Percentiles rank a stretch among this genome's conserved stretches.
Evolutionary conservation across 2,329 filamentous ascomycete species (phyloP).

Genomic region (Microascus cirrosus): DNA sequence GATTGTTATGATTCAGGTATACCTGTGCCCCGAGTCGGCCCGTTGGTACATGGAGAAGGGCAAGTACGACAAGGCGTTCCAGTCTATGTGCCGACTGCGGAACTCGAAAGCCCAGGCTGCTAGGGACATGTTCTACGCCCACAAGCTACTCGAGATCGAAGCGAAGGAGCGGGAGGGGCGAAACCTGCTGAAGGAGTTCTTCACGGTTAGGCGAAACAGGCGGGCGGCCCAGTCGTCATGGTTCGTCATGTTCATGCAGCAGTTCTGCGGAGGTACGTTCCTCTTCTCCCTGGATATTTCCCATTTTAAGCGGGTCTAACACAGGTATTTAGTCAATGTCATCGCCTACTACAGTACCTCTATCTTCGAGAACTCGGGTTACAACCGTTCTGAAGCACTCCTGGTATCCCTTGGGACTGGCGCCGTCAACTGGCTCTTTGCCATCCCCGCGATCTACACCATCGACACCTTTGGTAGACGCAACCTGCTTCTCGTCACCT

Average conservation of each 20-base stretch:
- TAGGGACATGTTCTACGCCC: conserved; percentile 38
- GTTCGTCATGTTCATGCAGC: conserved; percentile 22
- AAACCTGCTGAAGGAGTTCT: conserved; percentile 22
- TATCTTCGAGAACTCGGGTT: conserved; percentile 26
- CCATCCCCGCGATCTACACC: conserved; percentile 45
- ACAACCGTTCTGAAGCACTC: conserved; percentile 27
- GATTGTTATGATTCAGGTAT: conserved; percentile 38
- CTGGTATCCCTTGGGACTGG: conserved; percentile 46
- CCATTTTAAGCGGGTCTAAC: background rate
- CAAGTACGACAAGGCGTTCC: conserved; percentile 29
- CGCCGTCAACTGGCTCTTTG: conserved; percentile 45
- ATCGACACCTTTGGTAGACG: conserved; percentile 48
- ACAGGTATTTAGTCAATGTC: conserved; percentile 31
- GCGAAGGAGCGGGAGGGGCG: conserved; percentile 14
- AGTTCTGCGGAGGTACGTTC: conserved; percentile 17
- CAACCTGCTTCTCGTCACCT: conserved; percentile 43
- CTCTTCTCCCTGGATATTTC: conserved; percentile 8
- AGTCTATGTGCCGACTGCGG: conserved; percentile 31
- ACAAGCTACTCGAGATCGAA: conserved; percentile 23
- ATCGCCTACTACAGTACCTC: conserved; percentile 45
- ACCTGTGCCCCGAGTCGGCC: conserved; percentile 41
- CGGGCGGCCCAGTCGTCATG: conserved; percentile 23
- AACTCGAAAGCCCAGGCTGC: conserved; percentile 35
- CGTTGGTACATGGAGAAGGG: conserved; percentile 43
- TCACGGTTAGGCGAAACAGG: conserved; percentile 22